Base-by-base conservation (phyloP, 371 early-diverging fungal genomes). In the Fennellomyces sp. region DNA sequence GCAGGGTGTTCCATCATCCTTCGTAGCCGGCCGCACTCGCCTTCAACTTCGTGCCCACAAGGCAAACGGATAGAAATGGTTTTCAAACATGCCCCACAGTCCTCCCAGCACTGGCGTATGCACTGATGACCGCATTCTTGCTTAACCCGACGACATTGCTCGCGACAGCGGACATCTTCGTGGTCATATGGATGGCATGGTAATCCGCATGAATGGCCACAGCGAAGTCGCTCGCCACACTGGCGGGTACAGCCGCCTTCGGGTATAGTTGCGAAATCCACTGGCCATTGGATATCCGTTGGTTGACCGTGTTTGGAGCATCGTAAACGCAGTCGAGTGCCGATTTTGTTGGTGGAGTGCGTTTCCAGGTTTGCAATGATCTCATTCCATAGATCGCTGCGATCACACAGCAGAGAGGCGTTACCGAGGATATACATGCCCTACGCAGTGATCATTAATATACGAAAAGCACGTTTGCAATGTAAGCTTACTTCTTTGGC, bases 381-480 rank as follows among this genome's bases (percentile, higher is more conserved):
- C 38, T 75, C 81, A n/a, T 73, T 72, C 90, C 90, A 89, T 11
- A 88, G 61, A 15, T 76, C 75, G 33, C 87, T 87, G 33, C 73
- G 66, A 28, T 75, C 72, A 61, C 71, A 75, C 47, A 89, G 51
- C 56, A 88, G 62, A 11, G 58, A 57, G 1, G 77, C 83, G 57
- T 89, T 88, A 19, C 94, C 94, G 17, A 94, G 64, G 33, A 94
- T 80, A 64, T 88, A 88, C 68, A 92, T 68, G 1, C 91, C 91
- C 78, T 88, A 61, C 3, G 3, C 35, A 33, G 11, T 25, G 10
- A 49, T 10, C 1, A 15, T 49, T 26, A 50, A 13, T 17, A 50
- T 27, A 21, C 13, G 4, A 15, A 6, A 60, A n/a, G n/a, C n/a
- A n/a, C n/a, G n/a, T n/a, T n/a, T n/a, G n/a, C n/a, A n/a, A n/a